These are phyloP conservation scores for Grigorovia yakushimaensis DNA, from an alignment of 805 yeast species.

Conservation along the genomic window DNA sequence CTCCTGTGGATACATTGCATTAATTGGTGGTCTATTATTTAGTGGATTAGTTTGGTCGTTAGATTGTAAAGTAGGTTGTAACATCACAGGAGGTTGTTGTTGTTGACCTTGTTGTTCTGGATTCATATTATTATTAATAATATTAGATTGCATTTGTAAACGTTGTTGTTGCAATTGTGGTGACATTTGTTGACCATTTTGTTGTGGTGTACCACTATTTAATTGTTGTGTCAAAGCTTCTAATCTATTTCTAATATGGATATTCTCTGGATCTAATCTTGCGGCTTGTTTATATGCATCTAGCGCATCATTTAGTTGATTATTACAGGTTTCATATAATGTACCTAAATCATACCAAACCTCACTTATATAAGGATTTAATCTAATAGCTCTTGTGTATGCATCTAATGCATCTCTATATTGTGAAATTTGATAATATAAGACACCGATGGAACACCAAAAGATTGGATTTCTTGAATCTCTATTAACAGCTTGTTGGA, in stretches of 20 bases:
- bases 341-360: constrained; percentile 99
- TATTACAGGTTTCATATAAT: constrained; percentile 91
- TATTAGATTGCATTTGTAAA: constrained; percentile 1
- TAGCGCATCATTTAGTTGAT: constrained; percentile 87
- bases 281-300: constrained; percentile 98
- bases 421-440: constrained; percentile 92
- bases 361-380: constrained; percentile 92
- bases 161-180: constrained; percentile 4
- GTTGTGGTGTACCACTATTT: constrained; percentile 26
- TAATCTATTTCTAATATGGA: constrained; percentile 86
- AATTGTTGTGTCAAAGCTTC: constrained; percentile 61
- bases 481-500: constrained; percentile 96
- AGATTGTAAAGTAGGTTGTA: constrained; percentile 26
- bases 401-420: constrained; percentile 96
- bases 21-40: constrained; percentile 19
- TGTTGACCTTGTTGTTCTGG: constrained; percentile 5
- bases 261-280: constrained; percentile 85
- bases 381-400: constrained; percentile 88
- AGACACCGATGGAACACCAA: constrained; percentile 94
- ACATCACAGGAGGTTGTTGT: constrained; percentile 19
- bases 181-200: constrained; percentile 6
- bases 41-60: constrained; percentile 25
- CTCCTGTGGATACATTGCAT: constrained; percentile 12
- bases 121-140: neutral
- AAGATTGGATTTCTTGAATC: constrained; percentile 96